Evolutionary conservation across 768 basidiomycete genomes (phyloP).

Genomic region (Boletellus ananas): DNA sequence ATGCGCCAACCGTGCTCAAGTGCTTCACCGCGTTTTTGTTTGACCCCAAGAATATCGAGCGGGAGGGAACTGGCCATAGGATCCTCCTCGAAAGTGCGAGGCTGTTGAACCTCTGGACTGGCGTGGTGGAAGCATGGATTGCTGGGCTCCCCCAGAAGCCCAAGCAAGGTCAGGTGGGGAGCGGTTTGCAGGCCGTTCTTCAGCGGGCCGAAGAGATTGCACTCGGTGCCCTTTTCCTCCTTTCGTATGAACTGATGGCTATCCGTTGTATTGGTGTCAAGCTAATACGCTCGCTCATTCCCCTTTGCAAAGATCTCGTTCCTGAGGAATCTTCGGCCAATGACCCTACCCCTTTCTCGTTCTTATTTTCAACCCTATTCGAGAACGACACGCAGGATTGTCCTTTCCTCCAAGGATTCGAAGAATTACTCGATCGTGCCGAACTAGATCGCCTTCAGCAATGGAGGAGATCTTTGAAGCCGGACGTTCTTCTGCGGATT

Average conservation of each 20-base stretch:
- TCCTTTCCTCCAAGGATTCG: slow-evolving; percentile 55
- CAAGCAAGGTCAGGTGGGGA: slow-evolving; percentile 35
- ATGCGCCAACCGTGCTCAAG: slow-evolving; percentile 56
- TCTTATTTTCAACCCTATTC: slow-evolving; percentile 50
- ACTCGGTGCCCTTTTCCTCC: slow-evolving; percentile 69
- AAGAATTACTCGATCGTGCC: slow-evolving; percentile 59
- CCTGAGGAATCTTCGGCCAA: slow-evolving; percentile 29
- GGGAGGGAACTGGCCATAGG: slow-evolving; percentile 60
- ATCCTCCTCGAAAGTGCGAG: slow-evolving; percentile 65
- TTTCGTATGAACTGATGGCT: slow-evolving; percentile 50
- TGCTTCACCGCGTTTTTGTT: slow-evolving; percentile 73
- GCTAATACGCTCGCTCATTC: slow-evolving; percentile 55
- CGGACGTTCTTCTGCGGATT: slow-evolving; percentile 60
- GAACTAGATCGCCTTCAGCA: slow-evolving; percentile 61
- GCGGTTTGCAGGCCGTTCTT: slow-evolving; percentile 40
- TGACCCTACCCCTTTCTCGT: slow-evolving; percentile 24
- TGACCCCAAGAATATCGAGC: slow-evolving; percentile 56
- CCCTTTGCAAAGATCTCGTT: slow-evolving; percentile 44
- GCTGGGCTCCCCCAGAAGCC: slow-evolving; percentile 41
- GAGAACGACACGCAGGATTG: slow-evolving; percentile 46
- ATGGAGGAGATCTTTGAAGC: slow-evolving; percentile 56
- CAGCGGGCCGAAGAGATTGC: slow-evolving; percentile 60
- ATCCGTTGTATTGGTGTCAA: slow-evolving; percentile 62
- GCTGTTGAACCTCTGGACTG: slow-evolving; percentile 70
- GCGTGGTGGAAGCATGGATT: slow-evolving; percentile 68